Evolutionary conservation across 495 filamentous ascomycete genomes (phyloP).

Genomic region (Neurospora sublineolata): DNA sequence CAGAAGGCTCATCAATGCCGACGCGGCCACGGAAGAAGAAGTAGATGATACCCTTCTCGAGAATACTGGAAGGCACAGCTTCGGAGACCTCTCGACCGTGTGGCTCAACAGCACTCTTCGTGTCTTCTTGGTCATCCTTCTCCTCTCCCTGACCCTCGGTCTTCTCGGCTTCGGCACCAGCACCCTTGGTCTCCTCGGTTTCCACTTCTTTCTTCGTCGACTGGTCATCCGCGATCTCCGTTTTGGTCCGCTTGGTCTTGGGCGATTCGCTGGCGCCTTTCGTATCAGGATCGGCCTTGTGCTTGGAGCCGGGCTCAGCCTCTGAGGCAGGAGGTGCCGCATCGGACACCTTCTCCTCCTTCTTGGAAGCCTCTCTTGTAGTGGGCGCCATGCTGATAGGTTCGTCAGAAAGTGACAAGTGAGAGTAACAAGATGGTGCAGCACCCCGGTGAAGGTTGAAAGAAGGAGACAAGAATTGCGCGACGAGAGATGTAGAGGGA

Average conservation of each 20-base stretch:
- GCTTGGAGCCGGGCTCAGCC: constrained; percentile 13
- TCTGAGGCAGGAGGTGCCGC: constrained; percentile 5
- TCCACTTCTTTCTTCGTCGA: constrained; percentile 2
- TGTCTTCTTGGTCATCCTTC: background rate
- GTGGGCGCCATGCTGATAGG: constrained; percentile 7
- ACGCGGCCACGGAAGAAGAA: constrained; percentile 83
- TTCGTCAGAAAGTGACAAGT: background rate
- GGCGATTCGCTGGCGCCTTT: background rate
- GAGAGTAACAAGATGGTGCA: background rate
- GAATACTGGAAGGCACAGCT: constrained; percentile 53
- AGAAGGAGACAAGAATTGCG: background rate
- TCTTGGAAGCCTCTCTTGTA: constrained; percentile 12
- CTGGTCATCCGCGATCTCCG: background rate
- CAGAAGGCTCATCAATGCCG: constrained; percentile 57
- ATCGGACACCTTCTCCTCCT: background rate
- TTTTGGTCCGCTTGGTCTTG: constrained; percentile 11
- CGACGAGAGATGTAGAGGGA: background rate
- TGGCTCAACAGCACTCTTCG: constrained; percentile 12
- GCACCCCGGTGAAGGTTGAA: background rate
- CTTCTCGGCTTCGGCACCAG: background rate
- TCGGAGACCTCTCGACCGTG: constrained; percentile 6
- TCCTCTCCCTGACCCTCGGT: background rate
- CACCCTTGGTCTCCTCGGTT: background rate
- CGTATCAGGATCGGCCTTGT: constrained; percentile 5
- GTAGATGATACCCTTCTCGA: constrained; percentile 91